Base-by-base conservation (phyloP, 257 asterid species). In the Solanum appendiculatum region DNA sequence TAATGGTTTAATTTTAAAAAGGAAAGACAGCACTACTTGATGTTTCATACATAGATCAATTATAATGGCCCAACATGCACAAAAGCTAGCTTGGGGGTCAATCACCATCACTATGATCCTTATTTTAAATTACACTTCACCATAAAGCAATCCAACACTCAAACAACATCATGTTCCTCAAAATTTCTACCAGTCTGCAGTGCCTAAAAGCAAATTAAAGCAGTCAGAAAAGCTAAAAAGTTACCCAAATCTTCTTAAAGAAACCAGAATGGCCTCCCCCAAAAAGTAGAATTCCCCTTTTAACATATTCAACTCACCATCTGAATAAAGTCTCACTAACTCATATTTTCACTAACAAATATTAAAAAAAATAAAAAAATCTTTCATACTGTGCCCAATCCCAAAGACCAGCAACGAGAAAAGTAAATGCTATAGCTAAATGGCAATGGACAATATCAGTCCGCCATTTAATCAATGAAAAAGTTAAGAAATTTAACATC, bases 201-300 rank as follows among this genome's bases (percentile, higher is more conserved):
- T 29, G 68, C 89, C 86, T 36, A 37, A 92, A 94, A 91, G 92
- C 89, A 88, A 86, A 88, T 68, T 84, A 86, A 91, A 90, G 91
- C 83, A 87, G 83, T 23, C 58, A 70, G 82, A 85, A 91, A 68
- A 89, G 88, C 91, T 58, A 86, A 88, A 88, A 92, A 86, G 92
- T 89, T 82, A 29, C 86, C 89, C 87, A 89, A 87, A 85, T 88
- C 93, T 91, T 87, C 90, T 85, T 68, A 90, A 86, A 89, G 64
- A 89, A 90, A 87, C 90, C 85, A 86, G 75, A 87, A 37, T 73
- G 36, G 66, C 42, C 90, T 39, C 89, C 90, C 91, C 54, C 44
- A 77, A 85, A 86, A 80, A 60, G 83, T 66, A 34, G 78, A 90
- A 88, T 90, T 58, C 87, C 85, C 66, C 58, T 80, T 80, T 48